Evolutionary conservation across 768 basidiomycete genomes (phyloP).

Genomic region (Pilatotrama ljubarskyi): DNA sequence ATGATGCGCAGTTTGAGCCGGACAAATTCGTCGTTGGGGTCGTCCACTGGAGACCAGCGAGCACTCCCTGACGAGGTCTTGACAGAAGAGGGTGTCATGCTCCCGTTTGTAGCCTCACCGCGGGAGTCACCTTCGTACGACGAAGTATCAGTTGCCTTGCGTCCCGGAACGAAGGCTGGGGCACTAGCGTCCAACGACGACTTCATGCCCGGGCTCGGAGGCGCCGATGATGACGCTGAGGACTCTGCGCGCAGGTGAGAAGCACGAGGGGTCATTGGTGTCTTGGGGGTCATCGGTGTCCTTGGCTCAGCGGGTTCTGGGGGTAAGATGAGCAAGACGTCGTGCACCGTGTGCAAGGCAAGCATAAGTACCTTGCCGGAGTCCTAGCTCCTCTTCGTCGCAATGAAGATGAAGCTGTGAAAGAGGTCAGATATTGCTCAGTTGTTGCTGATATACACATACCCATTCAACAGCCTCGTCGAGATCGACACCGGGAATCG

Average conservation of each 20-base stretch:
- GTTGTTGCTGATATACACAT: slow-evolving; percentile 23
- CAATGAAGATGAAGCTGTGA: slow-evolving; percentile 66
- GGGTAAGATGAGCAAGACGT: not conserved
- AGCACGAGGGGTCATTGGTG: slow-evolving; percentile 13
- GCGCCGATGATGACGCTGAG: not conserved
- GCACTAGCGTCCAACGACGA: slow-evolving; percentile 40
- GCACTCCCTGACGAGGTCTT: not conserved
- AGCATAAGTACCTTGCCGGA: slow-evolving; percentile 43
- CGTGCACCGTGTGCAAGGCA: too few relatives aligned
- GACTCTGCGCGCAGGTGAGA: slow-evolving; percentile 9
- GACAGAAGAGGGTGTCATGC: slow-evolving; percentile 4
- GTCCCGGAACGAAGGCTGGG: slow-evolving; percentile 40
- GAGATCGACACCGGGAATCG: slow-evolving; percentile 66
- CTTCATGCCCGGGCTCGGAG: slow-evolving; percentile 9
- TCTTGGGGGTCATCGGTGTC: slow-evolving; percentile 13
- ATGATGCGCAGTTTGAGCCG: slow-evolving; percentile 59
- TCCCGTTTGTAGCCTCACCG: not conserved
- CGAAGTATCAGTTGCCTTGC: not conserved
- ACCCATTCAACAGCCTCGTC: slow-evolving; percentile 95
- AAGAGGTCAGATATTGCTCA: not conserved
- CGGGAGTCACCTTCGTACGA: not conserved
- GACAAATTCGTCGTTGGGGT: slow-evolving; percentile 65
- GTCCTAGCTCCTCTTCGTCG: slow-evolving; percentile 55
- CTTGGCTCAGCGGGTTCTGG: slow-evolving; percentile 6
- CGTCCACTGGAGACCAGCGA: slow-evolving; percentile 26